A percentile compares a stretch with the other conserved stretches of the same genome.
Conservation (phyloP, 176 grass and related monocot genomes). For the Cenchrus americanus region DNA sequence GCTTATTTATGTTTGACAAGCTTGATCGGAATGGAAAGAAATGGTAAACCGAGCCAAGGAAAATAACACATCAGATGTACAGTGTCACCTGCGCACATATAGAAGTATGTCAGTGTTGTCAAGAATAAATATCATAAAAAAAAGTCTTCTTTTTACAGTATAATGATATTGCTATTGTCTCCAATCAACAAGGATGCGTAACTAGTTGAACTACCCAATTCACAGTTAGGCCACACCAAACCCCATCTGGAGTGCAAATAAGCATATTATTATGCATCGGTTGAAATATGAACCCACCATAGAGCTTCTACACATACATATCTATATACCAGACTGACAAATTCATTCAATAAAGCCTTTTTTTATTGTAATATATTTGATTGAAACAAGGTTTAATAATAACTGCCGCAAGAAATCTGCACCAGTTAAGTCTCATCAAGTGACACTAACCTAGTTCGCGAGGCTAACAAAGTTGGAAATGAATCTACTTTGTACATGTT, state of each 20-base stretch:
- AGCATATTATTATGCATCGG: conserved; percentile 26
- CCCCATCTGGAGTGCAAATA: neutral
- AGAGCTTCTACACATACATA: neutral
- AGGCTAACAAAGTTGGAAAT: neutral
- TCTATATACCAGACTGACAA: neutral
- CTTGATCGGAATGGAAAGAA: neutral
- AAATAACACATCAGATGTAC: neutral
- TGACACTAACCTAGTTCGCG: neutral
- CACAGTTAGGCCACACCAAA: neutral
- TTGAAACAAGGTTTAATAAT: conserved; percentile 12
- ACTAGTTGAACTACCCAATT: neutral
- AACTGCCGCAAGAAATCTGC: neutral
- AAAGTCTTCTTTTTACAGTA: neutral
- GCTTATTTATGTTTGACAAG: conserved; percentile 25
- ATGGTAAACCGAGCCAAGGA: conserved; percentile 14
- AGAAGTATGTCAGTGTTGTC: conserved; percentile 22
- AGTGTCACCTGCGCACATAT: conserved; percentile 44
- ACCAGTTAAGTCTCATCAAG: neutral
- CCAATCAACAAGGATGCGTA: conserved; percentile 22
- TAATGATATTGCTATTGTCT: neutral
- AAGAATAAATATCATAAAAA: conserved; percentile 2
- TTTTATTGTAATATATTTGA: neutral
- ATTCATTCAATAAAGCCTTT: neutral
- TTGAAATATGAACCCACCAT: neutral
- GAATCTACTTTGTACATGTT: neutral